A percentile compares a stretch with the other conserved stretches of the same genome.
These are phyloP conservation scores for Candida albicans DNA, from an alignment of 1,139 yeast genomes.

Conservation along the genomic window DNA sequence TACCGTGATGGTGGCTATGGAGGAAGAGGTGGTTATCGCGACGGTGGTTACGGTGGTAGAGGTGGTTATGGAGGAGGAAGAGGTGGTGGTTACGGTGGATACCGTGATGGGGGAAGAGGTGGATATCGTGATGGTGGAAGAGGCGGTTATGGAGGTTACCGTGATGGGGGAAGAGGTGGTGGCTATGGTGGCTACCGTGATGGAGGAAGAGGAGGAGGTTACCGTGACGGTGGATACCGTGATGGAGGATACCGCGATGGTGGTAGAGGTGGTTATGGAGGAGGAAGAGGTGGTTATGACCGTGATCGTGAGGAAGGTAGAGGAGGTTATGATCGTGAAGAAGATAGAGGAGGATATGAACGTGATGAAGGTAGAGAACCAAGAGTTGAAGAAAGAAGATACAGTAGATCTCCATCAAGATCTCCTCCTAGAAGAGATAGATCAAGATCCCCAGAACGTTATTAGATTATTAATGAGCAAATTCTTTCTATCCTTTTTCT, in stretches of 20 bases:
- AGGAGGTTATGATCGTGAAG: slow-evolving; percentile 17
- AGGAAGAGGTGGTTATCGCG: slow-evolving; percentile 10
- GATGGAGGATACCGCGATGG: too few species aligned
- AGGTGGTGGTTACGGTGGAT: slow-evolving; percentile 20
- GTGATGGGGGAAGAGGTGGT: slow-evolving; percentile 18
- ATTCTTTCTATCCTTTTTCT: neutral
- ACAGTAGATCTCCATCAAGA: slow-evolving; percentile 43
- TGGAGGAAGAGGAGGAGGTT: slow-evolving; percentile 22
- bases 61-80: slow-evolving; percentile 18
- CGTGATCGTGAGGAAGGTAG: slow-evolving; percentile 22
- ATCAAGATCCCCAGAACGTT: slow-evolving; percentile 41
- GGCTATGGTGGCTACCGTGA: slow-evolving; percentile 16
- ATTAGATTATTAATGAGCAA: neutral
- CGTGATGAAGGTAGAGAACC: slow-evolving; percentile 24
- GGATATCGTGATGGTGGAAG: slow-evolving; percentile 21
- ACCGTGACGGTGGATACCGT: slow-evolving; percentile 20
- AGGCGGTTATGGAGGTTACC: slow-evolving; percentile 16
- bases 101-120: slow-evolving; percentile 24
- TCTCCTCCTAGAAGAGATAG: slow-evolving; percentile 41
- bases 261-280: slow-evolving; percentile 11
- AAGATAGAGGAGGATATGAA: slow-evolving; percentile 20
- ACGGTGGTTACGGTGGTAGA: slow-evolving; percentile 15
- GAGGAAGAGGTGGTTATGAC: slow-evolving; percentile 17
- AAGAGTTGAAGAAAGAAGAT: slow-evolving; percentile 23
- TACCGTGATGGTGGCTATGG: slow-evolving; percentile 10